Conservation (phyloP, 1,284 basidiomycete species). For the Puccinia triticina region DNA sequence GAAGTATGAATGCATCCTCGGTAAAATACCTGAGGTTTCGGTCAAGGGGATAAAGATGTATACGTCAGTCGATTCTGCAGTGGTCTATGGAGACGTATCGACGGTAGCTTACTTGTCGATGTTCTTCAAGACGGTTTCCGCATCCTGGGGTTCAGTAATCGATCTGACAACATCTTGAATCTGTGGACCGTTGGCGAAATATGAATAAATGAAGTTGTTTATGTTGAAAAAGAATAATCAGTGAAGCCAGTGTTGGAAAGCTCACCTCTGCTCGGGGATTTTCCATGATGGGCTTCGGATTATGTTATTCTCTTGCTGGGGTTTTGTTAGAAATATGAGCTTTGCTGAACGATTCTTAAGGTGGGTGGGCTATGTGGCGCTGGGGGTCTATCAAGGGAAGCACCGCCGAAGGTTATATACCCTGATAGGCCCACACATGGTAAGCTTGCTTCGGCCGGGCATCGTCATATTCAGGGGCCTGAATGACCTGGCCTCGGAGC, state of each 20-base stretch:
- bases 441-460: background rate
- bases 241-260: background rate
- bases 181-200: background rate
- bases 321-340: background rate
- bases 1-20: slow-evolving; percentile 24
- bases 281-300: background rate
- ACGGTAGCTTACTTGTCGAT: slow-evolving; percentile 28
- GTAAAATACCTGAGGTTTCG: slow-evolving; percentile 49
- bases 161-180: slow-evolving; percentile 45
- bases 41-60: background rate
- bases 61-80: background rate
- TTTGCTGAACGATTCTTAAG: background rate
- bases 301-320: background rate
- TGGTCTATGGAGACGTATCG: background rate
- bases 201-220: background rate
- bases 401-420: background rate
- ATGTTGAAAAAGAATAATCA: background rate
- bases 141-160: slow-evolving; percentile 38
- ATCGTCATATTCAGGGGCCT: background rate
- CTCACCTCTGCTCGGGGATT: background rate
- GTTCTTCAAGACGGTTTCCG: slow-evolving; percentile 17
- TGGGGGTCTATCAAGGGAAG: no score
- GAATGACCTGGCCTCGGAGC: background rate
- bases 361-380: no score
- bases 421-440: background rate